phyloP scores from a whole-genome alignment of 1,284 basidiomycete species.

The Xanthoconium separans region DNA sequence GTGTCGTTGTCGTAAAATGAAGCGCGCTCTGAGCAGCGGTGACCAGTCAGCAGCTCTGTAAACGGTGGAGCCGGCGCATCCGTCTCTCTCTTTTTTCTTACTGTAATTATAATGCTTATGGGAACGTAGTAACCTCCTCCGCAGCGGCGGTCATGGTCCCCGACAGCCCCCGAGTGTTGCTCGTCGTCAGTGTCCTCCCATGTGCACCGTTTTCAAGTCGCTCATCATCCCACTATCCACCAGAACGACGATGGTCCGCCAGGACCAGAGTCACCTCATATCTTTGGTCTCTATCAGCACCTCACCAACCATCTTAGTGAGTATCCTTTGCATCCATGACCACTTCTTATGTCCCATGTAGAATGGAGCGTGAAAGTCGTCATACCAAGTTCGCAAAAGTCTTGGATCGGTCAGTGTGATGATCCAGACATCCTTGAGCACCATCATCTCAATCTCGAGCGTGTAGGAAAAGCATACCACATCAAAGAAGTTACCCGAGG shows the following conservation, averaged over 20 bases:
- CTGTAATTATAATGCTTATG: slow-evolving; percentile 25
- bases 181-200: slow-evolving; percentile 47
- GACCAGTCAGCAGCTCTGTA: too few relatives aligned
- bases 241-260: slow-evolving; percentile 92
- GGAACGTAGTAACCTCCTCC: slow-evolving; percentile 10
- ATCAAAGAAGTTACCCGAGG: slow-evolving; percentile 79
- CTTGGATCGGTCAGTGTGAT: slow-evolving; percentile 72
- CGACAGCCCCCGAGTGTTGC: slow-evolving; percentile 46
- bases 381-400: slow-evolving; percentile 84
- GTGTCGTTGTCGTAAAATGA: slow-evolving; percentile 6
- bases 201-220: slow-evolving; percentile 2
- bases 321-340: slow-evolving; percentile 12
- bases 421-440: neutral
- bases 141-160: slow-evolving; percentile 7
- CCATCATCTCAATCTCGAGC: slow-evolving; percentile 2
- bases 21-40: too few relatives aligned
- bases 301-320: slow-evolving; percentile 65
- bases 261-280: slow-evolving; percentile 75
- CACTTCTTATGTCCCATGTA: slow-evolving; percentile 8
- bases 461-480: slow-evolving; percentile 76
- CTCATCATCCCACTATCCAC: neutral
- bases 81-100: too few relatives aligned
- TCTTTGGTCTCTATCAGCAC: slow-evolving; percentile 74
- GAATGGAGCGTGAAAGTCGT: slow-evolving; percentile 90
- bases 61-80: too few relatives aligned